Base-by-base conservation (phyloP, 116 monocot species). In the Trichopus zeylanicus region DNA sequence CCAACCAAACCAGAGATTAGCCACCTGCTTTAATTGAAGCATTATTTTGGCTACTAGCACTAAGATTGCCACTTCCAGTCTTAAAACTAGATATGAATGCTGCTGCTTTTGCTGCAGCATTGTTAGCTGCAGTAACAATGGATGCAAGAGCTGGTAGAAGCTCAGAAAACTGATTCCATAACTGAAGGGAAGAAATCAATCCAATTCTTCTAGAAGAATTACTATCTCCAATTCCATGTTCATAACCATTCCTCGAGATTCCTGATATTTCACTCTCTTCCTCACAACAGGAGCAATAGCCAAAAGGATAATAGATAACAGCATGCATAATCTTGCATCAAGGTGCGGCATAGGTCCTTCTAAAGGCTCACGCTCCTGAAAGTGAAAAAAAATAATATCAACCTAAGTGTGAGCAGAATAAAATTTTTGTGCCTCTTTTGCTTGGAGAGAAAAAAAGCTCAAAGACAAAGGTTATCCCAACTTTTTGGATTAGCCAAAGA, bases 261-360 rank as follows among this genome's bases (percentile, higher is more conserved):
- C 60, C 23, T 6, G 15, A 42, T 20, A 26, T 57, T 48, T 63
- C 60, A 29, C 48, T 53, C 13, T 86, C 86, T 69, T 80, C 80
- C 60, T 80, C 18, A 89, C 27, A 55, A 94, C 49, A 29, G 62
- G 53, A 68, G 46, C 60, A 63, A 94, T 86, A 61, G 86, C 77
- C 65, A 86, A 75, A 12, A 89, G 94, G 58, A 82, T 72, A 58
- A 94, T 70, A 53, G 89, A 71, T 39, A 94, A 65, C 31, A 94
- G 75, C 60, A 89, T 73, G 64, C 86, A 94, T 27, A 94, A 59
- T 57, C 94, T 74, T 67, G 89, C 67, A 69, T 94, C 94, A 47
- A 85, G 72, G 10, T 82, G 85, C 59, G 94, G 94, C 31, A 78
- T 61, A 57, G 94, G 94, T 25, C 94, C 94, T 73, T 94, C 94